These are phyloP conservation scores for Tephrocybe sp. DNA, from an alignment of 768 basidiomycete species.

Conservation along the genomic window DNA sequence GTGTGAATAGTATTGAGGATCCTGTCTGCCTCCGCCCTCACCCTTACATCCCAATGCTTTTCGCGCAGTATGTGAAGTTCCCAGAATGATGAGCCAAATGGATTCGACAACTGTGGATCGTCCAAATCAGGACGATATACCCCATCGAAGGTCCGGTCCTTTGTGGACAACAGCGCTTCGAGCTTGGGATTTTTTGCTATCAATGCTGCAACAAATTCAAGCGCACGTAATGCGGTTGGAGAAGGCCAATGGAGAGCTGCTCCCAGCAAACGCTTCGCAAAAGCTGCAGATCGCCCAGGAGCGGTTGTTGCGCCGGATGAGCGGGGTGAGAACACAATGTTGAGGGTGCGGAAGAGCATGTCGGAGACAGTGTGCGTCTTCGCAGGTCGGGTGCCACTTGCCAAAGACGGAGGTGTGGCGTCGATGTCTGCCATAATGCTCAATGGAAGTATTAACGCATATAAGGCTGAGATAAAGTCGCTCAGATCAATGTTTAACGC, in stretches of 20 bases:
- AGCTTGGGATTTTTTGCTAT: slow-evolving; percentile 77
- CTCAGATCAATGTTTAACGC: slow-evolving; percentile 94
- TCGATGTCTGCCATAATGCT: slow-evolving; percentile 68
- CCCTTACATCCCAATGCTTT: slow-evolving; percentile 62
- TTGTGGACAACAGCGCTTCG: slow-evolving; percentile 81
- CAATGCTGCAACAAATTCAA: slow-evolving; percentile 73
- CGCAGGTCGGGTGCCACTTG: slow-evolving; percentile 21
- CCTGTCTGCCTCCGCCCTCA: slow-evolving; percentile 63
- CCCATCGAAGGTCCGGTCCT: slow-evolving; percentile 83
- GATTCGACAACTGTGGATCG: slow-evolving; percentile 80
- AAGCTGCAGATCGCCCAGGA: slow-evolving; percentile 81
- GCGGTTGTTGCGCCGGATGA: slow-evolving; percentile 52
- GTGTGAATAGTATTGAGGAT: slow-evolving; percentile 44
- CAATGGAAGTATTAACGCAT: slow-evolving; percentile 76
- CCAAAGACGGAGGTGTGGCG: slow-evolving; percentile 30
- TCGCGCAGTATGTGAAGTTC: slow-evolving; percentile 68
- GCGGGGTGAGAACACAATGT: slow-evolving; percentile 78
- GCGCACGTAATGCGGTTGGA: slow-evolving; percentile 53
- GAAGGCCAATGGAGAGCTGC: slow-evolving; percentile 83
- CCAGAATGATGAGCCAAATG: slow-evolving; percentile 85
- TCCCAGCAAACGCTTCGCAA: slow-evolving; percentile 87
- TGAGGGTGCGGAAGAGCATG: slow-evolving; percentile 84
- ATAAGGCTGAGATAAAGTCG: slow-evolving; percentile 85
- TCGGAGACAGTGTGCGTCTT: slow-evolving; percentile 46
- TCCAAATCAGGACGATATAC: slow-evolving; percentile 83